Evolutionary conservation across 345 rosid species (phyloP).

Genomic region (Erucastrum elatum): DNA sequence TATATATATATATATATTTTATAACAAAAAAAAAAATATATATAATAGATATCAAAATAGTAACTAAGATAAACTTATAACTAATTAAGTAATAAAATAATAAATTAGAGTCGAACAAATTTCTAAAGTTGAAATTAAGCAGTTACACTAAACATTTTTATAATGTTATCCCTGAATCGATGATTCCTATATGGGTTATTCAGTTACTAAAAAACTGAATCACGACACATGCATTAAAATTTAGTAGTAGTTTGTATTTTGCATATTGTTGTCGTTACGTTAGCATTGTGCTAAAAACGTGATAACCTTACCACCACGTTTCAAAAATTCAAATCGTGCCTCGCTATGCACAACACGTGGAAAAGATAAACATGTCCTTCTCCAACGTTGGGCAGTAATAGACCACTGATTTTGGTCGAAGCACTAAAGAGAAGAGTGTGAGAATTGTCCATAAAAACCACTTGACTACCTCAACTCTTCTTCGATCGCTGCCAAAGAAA

Average conservation of each 20-base stretch:
- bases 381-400: not conserved
- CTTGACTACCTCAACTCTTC: not conserved
- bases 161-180: not conserved
- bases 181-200: not conserved
- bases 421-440: not conserved
- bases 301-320: not conserved
- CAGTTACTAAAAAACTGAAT: not conserved
- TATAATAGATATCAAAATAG: no score
- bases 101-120: no score
- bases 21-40: no score
- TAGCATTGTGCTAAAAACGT: not conserved
- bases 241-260: not conserved
- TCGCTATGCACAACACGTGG: constrained; percentile 21
- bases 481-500: not conserved
- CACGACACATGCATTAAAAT: not conserved
- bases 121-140: no score
- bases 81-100: no score
- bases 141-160: not conserved
- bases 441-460: not conserved
- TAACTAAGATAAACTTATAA: no score
- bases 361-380: constrained; percentile 14
- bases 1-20: no score
- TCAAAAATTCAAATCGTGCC: not conserved
- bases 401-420: constrained; percentile 3
- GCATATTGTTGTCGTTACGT: not conserved